These are phyloP conservation scores for Trebouxia sp. DNA, from an alignment of 139 green algal species.

Conservation along the genomic window DNA sequence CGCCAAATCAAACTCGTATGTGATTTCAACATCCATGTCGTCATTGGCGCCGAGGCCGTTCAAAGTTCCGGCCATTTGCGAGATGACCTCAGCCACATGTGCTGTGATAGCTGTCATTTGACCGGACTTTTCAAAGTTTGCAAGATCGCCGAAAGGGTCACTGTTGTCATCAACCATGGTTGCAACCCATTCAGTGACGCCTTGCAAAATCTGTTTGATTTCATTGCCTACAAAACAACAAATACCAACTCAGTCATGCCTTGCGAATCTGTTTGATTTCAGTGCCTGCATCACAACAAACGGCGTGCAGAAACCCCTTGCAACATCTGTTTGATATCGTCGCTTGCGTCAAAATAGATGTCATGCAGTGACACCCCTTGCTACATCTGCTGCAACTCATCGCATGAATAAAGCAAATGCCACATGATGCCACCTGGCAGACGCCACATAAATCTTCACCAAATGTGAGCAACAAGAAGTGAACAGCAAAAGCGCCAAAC, in stretches of 20 bases:
- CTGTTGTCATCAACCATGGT: background rate
- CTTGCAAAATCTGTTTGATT: background rate
- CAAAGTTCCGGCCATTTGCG: background rate
- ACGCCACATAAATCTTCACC: too few relatives aligned
- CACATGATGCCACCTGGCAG: too few relatives aligned
- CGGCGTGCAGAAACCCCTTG: background rate
- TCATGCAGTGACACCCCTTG: too few relatives aligned
- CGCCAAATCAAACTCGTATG: conserved; percentile 13
- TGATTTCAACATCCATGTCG: background rate
- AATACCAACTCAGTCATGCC: too few relatives aligned
- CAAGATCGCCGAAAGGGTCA: background rate
- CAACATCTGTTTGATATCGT: too few relatives aligned
- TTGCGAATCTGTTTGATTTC: too few relatives aligned
- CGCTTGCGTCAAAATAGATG: too few relatives aligned
- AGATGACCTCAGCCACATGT: conserved; percentile 3
- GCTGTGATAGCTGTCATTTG: background rate
- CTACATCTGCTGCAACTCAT: too few relatives aligned
- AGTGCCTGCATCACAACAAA: background rate
- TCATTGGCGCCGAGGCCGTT: background rate
- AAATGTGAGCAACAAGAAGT: too few relatives aligned
- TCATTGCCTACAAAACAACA: background rate
- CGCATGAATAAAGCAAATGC: too few relatives aligned
- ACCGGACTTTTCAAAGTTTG: background rate
- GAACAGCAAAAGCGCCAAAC: too few relatives aligned
- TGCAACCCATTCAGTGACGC: background rate